Base-by-base conservation (phyloP, 305 asterid genomes). In the Stenogyne calaminthoides region DNA sequence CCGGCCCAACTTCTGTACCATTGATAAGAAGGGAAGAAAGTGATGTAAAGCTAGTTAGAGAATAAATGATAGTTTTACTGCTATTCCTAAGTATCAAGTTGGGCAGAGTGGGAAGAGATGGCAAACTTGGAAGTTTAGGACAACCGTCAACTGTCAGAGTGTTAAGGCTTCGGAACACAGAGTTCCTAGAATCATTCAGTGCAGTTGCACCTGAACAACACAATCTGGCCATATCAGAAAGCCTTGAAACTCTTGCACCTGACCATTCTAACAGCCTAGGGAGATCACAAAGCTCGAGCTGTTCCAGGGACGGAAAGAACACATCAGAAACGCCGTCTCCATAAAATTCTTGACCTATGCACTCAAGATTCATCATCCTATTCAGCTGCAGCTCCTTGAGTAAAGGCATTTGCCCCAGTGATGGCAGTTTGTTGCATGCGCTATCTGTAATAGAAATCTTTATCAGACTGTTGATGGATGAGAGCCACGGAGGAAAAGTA, bases 321-420 rank as follows among this genome's bases (percentile, higher is more conserved):
- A 25, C 29, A 1, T 25, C 29, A 25, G 29, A 1, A 25, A 2
- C 3, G 29, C 29, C 73, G 32, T 56, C 14, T 1, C 71, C 77
- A 39, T 64, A 64, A 6, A 73, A 73, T n/a, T 52, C 66, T n/a
- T 1, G 7, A 9, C 25, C 20, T 14, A 64, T 51, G n/a, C 0
- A 2, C 18, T 44, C 55, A 49, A 71, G 25, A 4, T 47, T 71
- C 5, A 9, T 14, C 77, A 73, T 73, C 47, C 65, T 62, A 8
- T 64, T 73, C 65, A 73, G 65, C 46, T 71, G 69, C 8, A 73
- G 77, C 47, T 73, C 77, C 34, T 37, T 14, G 3, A 73, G 71
- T 14, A 37, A 3, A 37, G 57, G 71, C 12, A 73, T 46, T 14
- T 37, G 58, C 14, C 78, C 78, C 15, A 64, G 67, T 65, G 72